These are phyloP conservation scores for Cicer cuneatum DNA, from an alignment of 306 rosid genomes.

Conservation along the genomic window DNA sequence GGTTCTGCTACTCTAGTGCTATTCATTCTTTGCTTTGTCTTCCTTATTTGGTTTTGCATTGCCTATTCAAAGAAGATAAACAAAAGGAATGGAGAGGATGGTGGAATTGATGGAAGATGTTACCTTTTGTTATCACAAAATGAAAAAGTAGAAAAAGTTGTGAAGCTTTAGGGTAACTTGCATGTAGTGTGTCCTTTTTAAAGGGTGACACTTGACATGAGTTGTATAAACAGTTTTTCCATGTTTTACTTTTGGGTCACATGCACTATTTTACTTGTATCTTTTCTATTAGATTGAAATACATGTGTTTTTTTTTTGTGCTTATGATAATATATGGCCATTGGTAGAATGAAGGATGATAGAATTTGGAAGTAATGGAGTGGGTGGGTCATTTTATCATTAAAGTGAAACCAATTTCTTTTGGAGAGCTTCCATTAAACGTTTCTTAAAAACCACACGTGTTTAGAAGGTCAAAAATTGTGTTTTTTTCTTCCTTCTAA, in stretches of 20 bases:
- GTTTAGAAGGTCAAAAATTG: no score
- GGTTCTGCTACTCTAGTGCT: slow-evolving; percentile 36
- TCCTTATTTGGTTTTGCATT: slow-evolving; percentile 37
- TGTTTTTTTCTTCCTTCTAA: no score
- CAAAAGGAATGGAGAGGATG: slow-evolving; percentile 29
- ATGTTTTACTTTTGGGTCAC: slow-evolving; percentile 21
- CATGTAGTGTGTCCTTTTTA: slow-evolving; percentile 16
- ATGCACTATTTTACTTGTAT: not conserved
- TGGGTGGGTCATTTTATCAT: no score
- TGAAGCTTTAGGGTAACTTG: slow-evolving; percentile 54
- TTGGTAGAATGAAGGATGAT: slow-evolving; percentile 32
- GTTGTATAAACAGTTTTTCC: slow-evolving; percentile 36
- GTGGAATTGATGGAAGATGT: slow-evolving; percentile 37
- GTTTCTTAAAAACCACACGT: no score
- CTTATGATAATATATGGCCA: slow-evolving; percentile 30
- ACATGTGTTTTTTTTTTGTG: slow-evolving; percentile 35
- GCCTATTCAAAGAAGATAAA: slow-evolving; percentile 25
- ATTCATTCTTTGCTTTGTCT: slow-evolving; percentile 36
- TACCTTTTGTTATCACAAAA: slow-evolving; percentile 17
- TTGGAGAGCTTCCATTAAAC: no score
- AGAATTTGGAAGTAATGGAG: not conserved
- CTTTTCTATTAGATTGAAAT: slow-evolving; percentile 41
- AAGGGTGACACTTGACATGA: slow-evolving; percentile 33
- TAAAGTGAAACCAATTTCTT: no score
- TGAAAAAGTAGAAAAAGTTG: slow-evolving; percentile 21